Percentiles rank a stretch among this genome's conserved stretches.
phyloP scores from a whole-genome alignment of 1,139 yeast species.

The Scheffersomyces cryptocercus region DNA sequence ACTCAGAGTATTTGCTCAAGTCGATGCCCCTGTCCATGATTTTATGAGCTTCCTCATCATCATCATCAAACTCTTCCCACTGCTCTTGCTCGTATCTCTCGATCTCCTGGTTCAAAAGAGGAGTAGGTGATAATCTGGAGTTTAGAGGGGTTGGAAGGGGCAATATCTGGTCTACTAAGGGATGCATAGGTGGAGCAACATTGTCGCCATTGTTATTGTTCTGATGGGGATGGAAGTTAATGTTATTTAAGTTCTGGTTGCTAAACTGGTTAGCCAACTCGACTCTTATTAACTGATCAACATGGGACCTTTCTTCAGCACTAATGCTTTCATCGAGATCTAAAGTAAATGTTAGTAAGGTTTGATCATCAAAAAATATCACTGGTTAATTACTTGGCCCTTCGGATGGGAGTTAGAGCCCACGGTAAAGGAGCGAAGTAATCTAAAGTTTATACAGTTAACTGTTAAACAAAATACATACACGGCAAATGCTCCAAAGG shows the following conservation, averaged over 20 bases:
- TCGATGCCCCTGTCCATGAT: slow-evolving; percentile 28
- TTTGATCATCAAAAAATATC: too few species aligned
- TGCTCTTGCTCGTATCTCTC: slow-evolving; percentile 34
- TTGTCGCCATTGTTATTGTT: slow-evolving; percentile 3
- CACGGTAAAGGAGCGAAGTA: too few species aligned
- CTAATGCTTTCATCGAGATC: slow-evolving; percentile 31
- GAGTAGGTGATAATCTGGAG: slow-evolving; percentile 6
- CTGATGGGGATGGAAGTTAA: slow-evolving; percentile 2
- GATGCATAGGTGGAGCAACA: slow-evolving; percentile 21
- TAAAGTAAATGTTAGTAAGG: slow-evolving; percentile 13
- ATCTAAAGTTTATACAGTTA: too few species aligned
- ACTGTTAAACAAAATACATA: slow-evolving; percentile 11
- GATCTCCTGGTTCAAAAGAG: slow-evolving; percentile 26
- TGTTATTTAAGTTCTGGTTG: slow-evolving; percentile 3
- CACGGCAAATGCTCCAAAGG: slow-evolving; percentile 36
- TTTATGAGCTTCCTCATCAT: slow-evolving; percentile 9
- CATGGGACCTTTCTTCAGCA: slow-evolving; percentile 33
- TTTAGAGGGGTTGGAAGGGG: slow-evolving; percentile 18
- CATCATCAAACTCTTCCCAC: slow-evolving; percentile 17
- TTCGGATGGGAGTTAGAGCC: too few species aligned
- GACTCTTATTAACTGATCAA: slow-evolving; percentile 32
- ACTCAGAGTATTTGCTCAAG: slow-evolving; percentile 28
- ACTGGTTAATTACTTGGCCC: too few species aligned
- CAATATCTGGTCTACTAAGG: slow-evolving; percentile 27
- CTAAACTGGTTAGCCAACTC: slow-evolving; percentile 21